Conservation (phyloP, 805 yeast genomes). For the Wickerhamiella spandovensis region DNA sequence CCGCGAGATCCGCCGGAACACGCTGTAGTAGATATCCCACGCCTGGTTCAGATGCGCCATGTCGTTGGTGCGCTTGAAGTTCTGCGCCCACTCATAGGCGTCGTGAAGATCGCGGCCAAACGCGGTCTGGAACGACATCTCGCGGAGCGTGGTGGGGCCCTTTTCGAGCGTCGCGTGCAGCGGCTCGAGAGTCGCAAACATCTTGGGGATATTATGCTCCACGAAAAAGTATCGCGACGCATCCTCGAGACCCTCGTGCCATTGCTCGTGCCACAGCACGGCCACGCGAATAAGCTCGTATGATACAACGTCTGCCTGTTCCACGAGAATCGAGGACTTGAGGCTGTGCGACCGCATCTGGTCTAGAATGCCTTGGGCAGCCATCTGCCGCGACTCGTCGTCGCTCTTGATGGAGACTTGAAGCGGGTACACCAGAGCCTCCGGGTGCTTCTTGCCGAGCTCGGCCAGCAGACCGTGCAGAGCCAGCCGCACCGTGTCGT, state of each 20-base stretch:
- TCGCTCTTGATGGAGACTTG: slow-evolving; percentile 95
- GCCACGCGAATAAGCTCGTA: slow-evolving; percentile 88
- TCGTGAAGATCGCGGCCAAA: slow-evolving; percentile 87
- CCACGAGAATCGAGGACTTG: slow-evolving; percentile 59
- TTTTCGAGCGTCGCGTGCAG: slow-evolving; percentile 69
- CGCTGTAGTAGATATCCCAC: slow-evolving; percentile 92
- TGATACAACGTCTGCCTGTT: slow-evolving; percentile 89
- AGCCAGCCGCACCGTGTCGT: slow-evolving; percentile 67
- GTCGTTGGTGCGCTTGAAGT: slow-evolving; percentile 74
- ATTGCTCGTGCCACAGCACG: slow-evolving; percentile 91
- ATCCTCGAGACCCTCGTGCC: slow-evolving; percentile 97
- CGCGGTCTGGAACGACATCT: slow-evolving; percentile 80
- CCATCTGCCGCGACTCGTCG: slow-evolving; percentile 74
- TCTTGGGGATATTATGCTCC: slow-evolving; percentile 86
- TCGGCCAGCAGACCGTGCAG: slow-evolving; percentile 70
- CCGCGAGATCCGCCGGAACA: slow-evolving; percentile 79
- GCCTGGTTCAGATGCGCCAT: slow-evolving; percentile 86
- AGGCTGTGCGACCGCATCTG: slow-evolving; percentile 66
- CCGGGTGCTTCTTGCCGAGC: slow-evolving; percentile 91
- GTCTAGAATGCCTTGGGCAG: slow-evolving; percentile 83
- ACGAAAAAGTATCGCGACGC: slow-evolving; percentile 89
- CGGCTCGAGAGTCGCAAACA: slow-evolving; percentile 85
- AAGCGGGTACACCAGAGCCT: slow-evolving; percentile 86
- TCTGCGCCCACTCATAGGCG: slow-evolving; percentile 87
- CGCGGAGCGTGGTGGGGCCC: slow-evolving; percentile 84